Evolutionary conservation across 2,329 filamentous ascomycete genomes (phyloP).

Genomic region (Pochonia chlamydosporia): DNA sequence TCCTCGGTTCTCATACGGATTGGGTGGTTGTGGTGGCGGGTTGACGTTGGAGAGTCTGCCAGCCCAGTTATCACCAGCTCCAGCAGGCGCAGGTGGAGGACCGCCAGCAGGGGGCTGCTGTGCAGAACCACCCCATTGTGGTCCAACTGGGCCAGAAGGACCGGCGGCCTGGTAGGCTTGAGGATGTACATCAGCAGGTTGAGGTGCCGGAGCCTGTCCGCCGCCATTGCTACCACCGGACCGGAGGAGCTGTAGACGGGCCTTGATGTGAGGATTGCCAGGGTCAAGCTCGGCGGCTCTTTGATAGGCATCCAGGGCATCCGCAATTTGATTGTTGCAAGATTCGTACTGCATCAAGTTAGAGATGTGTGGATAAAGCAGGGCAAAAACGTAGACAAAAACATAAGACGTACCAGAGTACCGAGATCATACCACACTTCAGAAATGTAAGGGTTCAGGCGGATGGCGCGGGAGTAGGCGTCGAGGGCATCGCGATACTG

Average conservation of each 20-base stretch:
- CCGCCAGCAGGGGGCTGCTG: conserved; percentile 45
- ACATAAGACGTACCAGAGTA: conserved; percentile 61
- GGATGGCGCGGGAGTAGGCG: conserved; percentile 93
- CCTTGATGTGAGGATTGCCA: conserved; percentile 91
- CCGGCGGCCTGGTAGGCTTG: conserved; percentile 84
- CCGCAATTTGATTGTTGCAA: conserved; percentile 96
- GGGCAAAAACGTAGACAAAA: conserved; percentile 34
- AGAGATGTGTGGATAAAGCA: conserved; percentile 15
- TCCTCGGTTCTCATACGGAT: conserved; percentile 69
- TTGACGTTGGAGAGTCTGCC: conserved; percentile 74
- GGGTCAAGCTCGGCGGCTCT: conserved; percentile 93
- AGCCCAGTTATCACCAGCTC: conserved; percentile 50
- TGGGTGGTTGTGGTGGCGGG: conserved; percentile 66
- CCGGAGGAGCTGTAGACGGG: conserved; percentile 81
- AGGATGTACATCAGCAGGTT: conserved; percentile 92
- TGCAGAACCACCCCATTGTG: conserved; percentile 81
- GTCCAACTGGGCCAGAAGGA: conserved; percentile 74
- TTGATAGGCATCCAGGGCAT: conserved; percentile 93
- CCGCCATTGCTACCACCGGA: conserved; percentile 70
- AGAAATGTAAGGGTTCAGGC: conserved; percentile 94
- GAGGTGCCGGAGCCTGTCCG: conserved; percentile 69
- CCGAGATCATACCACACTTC: conserved; percentile 99
- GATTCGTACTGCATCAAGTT: conserved; percentile 71
- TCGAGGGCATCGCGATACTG: conserved; percentile 97
- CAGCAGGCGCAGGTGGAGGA: conserved; percentile 58